Conservation (phyloP, 163 green algal species). For the Scenedesmus sp. region DNA sequence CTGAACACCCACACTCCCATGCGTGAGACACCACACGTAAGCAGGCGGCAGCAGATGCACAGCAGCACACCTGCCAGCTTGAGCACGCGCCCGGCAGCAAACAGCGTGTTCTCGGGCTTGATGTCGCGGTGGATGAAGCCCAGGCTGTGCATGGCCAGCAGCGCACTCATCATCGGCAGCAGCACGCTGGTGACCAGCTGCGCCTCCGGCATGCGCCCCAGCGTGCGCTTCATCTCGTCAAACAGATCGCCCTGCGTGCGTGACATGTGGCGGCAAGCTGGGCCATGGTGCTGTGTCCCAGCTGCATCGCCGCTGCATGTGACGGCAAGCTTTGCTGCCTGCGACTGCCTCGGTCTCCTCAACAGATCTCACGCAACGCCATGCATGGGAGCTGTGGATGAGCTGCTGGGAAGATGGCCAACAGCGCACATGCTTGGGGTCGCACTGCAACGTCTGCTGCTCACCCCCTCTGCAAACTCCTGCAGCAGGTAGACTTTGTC, state of each 20-base stretch:
- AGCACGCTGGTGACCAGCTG: conserved; percentile 70
- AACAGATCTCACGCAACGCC: too few relatives aligned
- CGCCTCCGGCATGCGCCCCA: conserved; percentile 67
- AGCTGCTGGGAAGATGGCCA: too few relatives aligned
- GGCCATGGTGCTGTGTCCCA: too few relatives aligned
- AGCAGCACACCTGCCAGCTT: conserved; percentile 47
- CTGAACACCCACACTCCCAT: too few relatives aligned
- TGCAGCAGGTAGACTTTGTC: conserved; percentile 83
- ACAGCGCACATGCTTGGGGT: background rate
- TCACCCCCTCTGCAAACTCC: conserved; percentile 73
- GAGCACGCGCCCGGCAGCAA: conserved; percentile 49
- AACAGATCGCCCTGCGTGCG: conserved; percentile 76
- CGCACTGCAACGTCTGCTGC: background rate
- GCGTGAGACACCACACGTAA: background rate
- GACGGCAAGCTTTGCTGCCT: too few relatives aligned
- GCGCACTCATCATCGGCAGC: conserved; percentile 71
- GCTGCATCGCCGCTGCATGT: too few relatives aligned
- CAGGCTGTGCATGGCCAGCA: conserved; percentile 70
- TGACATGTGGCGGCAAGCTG: too few relatives aligned
- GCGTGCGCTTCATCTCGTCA: conserved; percentile 72
- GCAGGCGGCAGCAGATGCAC: background rate
- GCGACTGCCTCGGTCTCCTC: too few relatives aligned
- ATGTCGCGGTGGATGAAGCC: conserved; percentile 80
- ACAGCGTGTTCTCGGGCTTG: conserved; percentile 84
- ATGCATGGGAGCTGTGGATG: too few relatives aligned